phyloP scores from a whole-genome alignment of 2,329 filamentous ascomycete species.

The Diaporthe capsici region DNA sequence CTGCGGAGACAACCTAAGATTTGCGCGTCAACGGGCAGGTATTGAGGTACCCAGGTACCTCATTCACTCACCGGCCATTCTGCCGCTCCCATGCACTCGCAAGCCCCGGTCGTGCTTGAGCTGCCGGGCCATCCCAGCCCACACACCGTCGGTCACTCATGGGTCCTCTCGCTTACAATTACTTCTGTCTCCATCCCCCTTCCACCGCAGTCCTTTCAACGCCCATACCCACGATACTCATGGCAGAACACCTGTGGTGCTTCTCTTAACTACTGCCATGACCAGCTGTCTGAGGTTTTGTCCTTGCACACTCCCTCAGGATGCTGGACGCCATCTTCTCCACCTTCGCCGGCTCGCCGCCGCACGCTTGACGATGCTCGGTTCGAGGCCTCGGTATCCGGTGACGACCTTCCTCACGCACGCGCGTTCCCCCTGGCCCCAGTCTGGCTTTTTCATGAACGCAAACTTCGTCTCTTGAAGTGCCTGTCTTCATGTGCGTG shows the following conservation, averaged over 20 bases:
- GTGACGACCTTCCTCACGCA: constrained; percentile 2
- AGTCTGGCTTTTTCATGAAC: neutral
- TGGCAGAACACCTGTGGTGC: neutral
- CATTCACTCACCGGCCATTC: neutral
- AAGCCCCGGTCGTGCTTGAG: constrained; percentile 10
- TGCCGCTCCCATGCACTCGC: neutral
- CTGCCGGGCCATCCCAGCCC: constrained; percentile 29
- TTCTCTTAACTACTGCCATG: neutral
- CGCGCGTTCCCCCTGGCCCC: neutral
- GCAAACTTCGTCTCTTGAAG: neutral
- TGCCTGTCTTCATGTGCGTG: neutral
- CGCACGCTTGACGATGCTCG: neutral
- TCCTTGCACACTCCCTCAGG: neutral
- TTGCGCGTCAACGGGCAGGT: neutral
- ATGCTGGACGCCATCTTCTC: neutral
- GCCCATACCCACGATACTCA: neutral
- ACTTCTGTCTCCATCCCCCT: constrained; percentile 28
- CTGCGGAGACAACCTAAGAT: neutral
- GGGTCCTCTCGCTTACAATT: constrained; percentile 30
- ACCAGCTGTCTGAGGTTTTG: neutral
- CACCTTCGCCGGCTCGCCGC: neutral
- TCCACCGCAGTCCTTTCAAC: constrained; percentile 4
- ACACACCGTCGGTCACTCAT: constrained; percentile 25
- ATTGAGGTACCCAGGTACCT: neutral
- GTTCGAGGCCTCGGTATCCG: constrained; percentile 10